A percentile compares a stretch with the other conserved stretches of the same genome.
Evolutionary conservation across 345 rosid species (phyloP).

Genomic region (Aethionema arabicum): DNA sequence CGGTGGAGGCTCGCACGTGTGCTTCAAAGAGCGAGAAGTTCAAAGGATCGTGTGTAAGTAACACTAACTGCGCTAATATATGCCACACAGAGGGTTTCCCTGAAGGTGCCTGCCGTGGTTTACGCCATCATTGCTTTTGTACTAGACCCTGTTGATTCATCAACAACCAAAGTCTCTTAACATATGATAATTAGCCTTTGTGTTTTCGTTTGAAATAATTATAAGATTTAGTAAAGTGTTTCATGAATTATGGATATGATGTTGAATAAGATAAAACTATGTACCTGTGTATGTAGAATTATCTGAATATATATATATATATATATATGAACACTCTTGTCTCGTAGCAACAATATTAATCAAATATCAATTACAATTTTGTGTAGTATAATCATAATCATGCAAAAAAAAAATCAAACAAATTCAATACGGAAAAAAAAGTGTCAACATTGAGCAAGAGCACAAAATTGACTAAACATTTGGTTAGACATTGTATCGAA

Average conservation of each 20-base stretch:
- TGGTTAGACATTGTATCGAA: constrained; percentile 23
- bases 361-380: constrained; percentile 60
- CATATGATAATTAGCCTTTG: too few species aligned
- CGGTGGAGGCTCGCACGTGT: constrained; percentile 27
- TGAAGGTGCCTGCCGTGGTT: constrained; percentile 24
- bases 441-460: constrained; percentile 11
- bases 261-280: too few species aligned
- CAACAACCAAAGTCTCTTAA: neutral
- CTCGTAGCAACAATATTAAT: too few species aligned
- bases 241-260: too few species aligned
- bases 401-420: constrained; percentile 1
- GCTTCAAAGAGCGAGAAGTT: constrained; percentile 20
- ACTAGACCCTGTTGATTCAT: constrained; percentile 25
- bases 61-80: constrained; percentile 20
- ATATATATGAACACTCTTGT: too few species aligned
- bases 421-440: constrained; percentile 1
- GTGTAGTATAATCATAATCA: constrained; percentile 60
- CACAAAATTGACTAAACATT: neutral
- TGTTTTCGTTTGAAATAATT: too few species aligned
- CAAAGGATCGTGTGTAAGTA: constrained; percentile 30
- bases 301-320: too few species aligned
- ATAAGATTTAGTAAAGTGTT: too few species aligned
- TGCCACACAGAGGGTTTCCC: constrained; percentile 24
- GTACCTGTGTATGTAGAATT: too few species aligned
- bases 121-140: constrained; percentile 25